Percentiles rank a stretch among this genome's conserved stretches.
Conservation (phyloP, 1,284 basidiomycete species). For the Naganishia sp. region DNA sequence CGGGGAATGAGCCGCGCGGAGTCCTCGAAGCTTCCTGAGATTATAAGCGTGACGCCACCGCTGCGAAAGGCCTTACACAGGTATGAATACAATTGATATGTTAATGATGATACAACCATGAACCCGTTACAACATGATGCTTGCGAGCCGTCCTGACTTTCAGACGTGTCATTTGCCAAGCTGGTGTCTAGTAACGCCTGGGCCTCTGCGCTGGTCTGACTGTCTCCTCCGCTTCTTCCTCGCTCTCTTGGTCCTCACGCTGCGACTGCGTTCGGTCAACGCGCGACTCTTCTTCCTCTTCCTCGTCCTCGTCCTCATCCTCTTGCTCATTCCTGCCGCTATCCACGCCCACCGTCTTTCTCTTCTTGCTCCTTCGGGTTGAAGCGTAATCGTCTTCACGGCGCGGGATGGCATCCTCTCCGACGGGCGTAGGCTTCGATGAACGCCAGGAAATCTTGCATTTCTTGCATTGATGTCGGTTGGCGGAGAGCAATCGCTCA, state of each 20-base stretch:
- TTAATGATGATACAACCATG: too few relatives aligned
- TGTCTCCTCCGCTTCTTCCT: slow-evolving; percentile 34
- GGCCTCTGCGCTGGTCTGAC: slow-evolving; percentile 24
- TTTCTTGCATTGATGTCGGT: slow-evolving; percentile 38
- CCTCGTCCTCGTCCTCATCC: neutral
- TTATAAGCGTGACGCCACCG: too few relatives aligned
- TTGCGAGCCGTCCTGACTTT: too few relatives aligned
- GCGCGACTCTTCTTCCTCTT: slow-evolving; percentile 31
- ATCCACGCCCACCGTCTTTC: slow-evolving; percentile 30
- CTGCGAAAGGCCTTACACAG: too few relatives aligned
- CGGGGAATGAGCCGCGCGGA: too few relatives aligned
- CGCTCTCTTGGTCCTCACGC: slow-evolving; percentile 30
- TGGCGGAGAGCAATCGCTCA: slow-evolving; percentile 33
- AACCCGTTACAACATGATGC: too few relatives aligned
- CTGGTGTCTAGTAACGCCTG: slow-evolving; percentile 6
- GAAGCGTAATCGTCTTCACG: slow-evolving; percentile 40
- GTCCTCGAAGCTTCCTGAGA: too few relatives aligned
- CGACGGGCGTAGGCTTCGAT: slow-evolving; percentile 36
- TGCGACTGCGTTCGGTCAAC: slow-evolving; percentile 28
- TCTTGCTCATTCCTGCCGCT: slow-evolving; percentile 30
- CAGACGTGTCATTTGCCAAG: neutral
- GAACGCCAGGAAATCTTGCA: slow-evolving; percentile 39
- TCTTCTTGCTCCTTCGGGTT: slow-evolving; percentile 32
- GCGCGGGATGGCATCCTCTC: slow-evolving; percentile 44
- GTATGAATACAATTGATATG: too few relatives aligned